Base-by-base conservation (phyloP, 2,329 filamentous ascomycete genomes). In the Colletotrichum sp. region DNA sequence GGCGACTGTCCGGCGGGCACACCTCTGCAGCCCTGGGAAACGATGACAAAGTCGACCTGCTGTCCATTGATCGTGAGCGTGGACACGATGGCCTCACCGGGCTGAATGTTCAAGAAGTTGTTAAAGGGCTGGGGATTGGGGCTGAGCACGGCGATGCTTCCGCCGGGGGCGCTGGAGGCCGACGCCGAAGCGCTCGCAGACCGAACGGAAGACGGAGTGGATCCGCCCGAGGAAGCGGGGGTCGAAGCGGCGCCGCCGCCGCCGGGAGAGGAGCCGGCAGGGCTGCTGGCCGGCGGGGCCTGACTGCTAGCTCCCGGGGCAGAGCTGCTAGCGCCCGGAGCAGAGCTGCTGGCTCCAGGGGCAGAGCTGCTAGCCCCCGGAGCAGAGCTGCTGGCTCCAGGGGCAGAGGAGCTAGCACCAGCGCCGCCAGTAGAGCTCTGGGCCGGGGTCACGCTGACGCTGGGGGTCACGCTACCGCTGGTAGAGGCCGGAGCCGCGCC, bases 1-100 rank as follows among this genome's bases (percentile, higher is more conserved):
- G 69, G 69, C 39, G 69, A 71, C 69, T 65, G n/a, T 71, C 69
- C 69, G 15, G 69, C 69, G 15, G 69, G 69, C 27, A 60, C 43
- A 39, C 32, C 69, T 56, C 69, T 60, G 69, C 69, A 71, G 10
- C 69, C 69, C 48, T 30, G 28, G 3, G 36, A 71, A 34, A 65
- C 18, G 8, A 71, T 30, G 30, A 71, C 69, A 3, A 12, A 66
- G 16, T 27, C 27, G 18, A 32, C 43, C 10, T 43, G 16, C 27
- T 3, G 4, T 25, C 43, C 43, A 2, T n/a, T 66, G 30, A 65
- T 6, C 4, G 22, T 18, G 25, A 71, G 30, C 5, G 28, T 25
- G 15, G 43, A 39, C 3, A 71, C 10, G 22, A 71, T 65, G 30
- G 69, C 69, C 18, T 65, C 69, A 27, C 69, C 69, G 12, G 22